Evolutionary conservation across 2,329 filamentous ascomycete genomes (phyloP).

Genomic region (Talaromyces sp.): DNA sequence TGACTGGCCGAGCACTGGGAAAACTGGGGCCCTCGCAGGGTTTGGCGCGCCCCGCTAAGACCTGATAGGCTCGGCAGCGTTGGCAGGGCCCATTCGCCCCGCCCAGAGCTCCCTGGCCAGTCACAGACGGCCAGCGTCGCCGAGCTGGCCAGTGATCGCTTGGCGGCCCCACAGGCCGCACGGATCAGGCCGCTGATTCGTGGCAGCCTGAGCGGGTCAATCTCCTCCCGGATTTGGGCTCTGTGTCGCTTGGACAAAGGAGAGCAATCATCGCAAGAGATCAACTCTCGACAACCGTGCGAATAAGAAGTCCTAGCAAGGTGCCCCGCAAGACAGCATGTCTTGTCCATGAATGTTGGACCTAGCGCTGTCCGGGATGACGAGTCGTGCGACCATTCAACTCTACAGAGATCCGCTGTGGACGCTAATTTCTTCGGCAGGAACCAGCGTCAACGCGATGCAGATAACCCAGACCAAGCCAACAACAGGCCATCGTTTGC

Average conservation of each 20-base stretch:
- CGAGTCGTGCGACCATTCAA: background rate
- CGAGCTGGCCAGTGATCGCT: background rate
- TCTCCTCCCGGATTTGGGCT: background rate
- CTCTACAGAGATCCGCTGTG: background rate
- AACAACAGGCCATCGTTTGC: background rate
- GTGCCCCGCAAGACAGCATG: background rate
- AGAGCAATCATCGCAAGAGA: background rate
- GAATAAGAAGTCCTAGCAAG: background rate
- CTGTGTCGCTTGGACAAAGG: background rate
- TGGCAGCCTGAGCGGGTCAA: background rate
- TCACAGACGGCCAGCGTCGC: background rate
- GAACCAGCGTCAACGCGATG: background rate
- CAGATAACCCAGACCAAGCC: background rate
- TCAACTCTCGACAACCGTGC: too few species aligned
- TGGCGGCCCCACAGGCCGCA: background rate
- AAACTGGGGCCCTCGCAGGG: background rate
- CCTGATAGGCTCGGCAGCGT: background rate
- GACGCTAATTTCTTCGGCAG: background rate
- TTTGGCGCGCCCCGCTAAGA: background rate
- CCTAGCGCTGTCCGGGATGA: background rate
- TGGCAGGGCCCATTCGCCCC: background rate
- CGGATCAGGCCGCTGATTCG: background rate
- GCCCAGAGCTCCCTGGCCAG: background rate
- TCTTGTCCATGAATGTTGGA: background rate
- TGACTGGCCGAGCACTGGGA: background rate